Conservation (phyloP, 805 yeast genomes). For the Candida takata region DNA sequence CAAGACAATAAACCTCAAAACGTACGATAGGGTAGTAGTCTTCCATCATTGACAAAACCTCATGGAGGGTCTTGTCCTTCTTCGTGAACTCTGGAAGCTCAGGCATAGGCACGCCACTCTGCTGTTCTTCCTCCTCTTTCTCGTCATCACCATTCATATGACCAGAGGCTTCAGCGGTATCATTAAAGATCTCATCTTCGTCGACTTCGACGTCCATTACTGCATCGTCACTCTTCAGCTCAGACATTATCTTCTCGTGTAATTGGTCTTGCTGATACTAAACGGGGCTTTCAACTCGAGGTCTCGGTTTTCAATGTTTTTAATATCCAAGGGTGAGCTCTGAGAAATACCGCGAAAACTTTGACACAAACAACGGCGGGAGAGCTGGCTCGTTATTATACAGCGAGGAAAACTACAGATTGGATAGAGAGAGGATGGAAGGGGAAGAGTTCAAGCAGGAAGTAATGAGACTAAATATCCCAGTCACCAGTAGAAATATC, state of each 20-base stretch:
- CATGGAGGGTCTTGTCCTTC: slow-evolving; percentile 77
- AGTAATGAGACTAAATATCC: slow-evolving; percentile 32
- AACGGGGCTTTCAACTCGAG: too few species aligned
- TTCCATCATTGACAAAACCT: slow-evolving; percentile 82
- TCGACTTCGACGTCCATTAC: slow-evolving; percentile 20
- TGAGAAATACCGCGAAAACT: too few species aligned
- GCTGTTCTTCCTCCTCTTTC: slow-evolving; percentile 5
- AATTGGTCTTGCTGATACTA: too few species aligned
- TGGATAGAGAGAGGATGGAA: too few species aligned
- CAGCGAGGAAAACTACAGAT: too few species aligned
- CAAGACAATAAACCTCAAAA: neutral
- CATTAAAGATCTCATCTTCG: slow-evolving; percentile 24
- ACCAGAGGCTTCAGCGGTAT: slow-evolving; percentile 11
- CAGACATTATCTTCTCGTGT: too few species aligned
- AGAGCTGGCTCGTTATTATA: too few species aligned
- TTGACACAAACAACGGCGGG: too few species aligned
- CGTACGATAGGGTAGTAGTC: slow-evolving; percentile 76
- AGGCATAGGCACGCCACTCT: slow-evolving; percentile 4
- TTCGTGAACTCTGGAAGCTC: slow-evolving; percentile 64
- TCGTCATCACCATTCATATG: slow-evolving; percentile 4
- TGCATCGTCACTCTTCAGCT: slow-evolving; percentile 4
- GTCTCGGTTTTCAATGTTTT: too few species aligned
- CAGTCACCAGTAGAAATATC: slow-evolving; percentile 38
- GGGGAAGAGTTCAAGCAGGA: too few species aligned
- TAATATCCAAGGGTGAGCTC: too few species aligned